These are phyloP conservation scores for Tephrocybe sp. DNA, from an alignment of 768 basidiomycete genomes.

Conservation along the genomic window DNA sequence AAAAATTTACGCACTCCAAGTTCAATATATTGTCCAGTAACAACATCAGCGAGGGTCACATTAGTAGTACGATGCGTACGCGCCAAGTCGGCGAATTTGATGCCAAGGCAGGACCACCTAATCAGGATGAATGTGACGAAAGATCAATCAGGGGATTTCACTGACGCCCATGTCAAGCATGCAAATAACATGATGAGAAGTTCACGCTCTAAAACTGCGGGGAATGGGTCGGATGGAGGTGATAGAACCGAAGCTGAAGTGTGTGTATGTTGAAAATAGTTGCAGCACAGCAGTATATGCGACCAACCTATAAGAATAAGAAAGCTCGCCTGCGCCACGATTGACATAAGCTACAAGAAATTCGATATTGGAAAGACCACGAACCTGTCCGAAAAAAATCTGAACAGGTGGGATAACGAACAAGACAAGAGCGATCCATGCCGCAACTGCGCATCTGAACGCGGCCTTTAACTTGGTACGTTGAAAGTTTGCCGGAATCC, in stretches of 20 bases:
- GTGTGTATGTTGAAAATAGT: background rate
- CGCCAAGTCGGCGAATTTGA: constrained; percentile 58
- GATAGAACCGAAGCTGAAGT: constrained; percentile 59
- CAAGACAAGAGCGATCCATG: constrained; percentile 58
- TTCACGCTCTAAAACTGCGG: constrained; percentile 68
- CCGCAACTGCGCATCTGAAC: constrained; percentile 58
- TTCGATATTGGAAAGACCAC: too few species aligned
- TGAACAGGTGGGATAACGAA: constrained; percentile 55
- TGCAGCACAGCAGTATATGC: background rate
- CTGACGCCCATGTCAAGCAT: constrained; percentile 58
- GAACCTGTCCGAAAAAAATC: constrained; percentile 55
- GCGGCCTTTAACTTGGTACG: constrained; percentile 60
- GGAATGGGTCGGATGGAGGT: constrained; percentile 66
- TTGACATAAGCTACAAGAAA: background rate
- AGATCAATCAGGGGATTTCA: constrained; percentile 8
- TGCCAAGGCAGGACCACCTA: constrained; percentile 68
- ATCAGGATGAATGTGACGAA: background rate
- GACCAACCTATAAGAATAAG: constrained; percentile 56
- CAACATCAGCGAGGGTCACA: constrained; percentile 36
- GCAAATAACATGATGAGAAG: constrained; percentile 49
- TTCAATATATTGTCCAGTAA: constrained; percentile 59
- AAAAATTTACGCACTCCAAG: constrained; percentile 27
- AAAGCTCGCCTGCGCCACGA: constrained; percentile 50
- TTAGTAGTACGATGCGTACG: constrained; percentile 40
- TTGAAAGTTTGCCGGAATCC: constrained; percentile 57